Evolutionary conservation across 2,329 filamentous ascomycete genomes (phyloP), one percentile per base, ranked within the genome.

Genomic region (Cytospora schulzeri): DNA sequence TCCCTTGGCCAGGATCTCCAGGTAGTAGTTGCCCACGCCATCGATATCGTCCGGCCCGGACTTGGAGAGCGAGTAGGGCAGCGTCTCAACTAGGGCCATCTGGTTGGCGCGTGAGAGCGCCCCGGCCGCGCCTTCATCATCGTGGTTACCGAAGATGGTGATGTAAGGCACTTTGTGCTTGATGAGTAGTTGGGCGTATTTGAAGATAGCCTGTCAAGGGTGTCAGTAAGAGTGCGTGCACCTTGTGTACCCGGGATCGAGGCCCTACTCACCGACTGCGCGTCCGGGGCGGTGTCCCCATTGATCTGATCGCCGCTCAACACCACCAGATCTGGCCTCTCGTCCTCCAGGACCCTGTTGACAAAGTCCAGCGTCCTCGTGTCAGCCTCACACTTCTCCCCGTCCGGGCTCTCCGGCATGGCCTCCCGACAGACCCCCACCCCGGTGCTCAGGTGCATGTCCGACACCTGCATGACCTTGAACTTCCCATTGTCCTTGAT

Each of bases 381-480:
- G 74, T 99, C 95, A 1, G 95, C 95, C 73, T 97, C 92, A 76
- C 95, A 99, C 70, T 88, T 86, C 14, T 89, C 91, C 6, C 88
- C 88, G 60, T 92, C 86, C 69, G 87, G 85, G 56, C 83, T 84
- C 67, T 87, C 85, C 0, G 93, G 93, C 69, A 94, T 83, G n/a
- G 92, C 87, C 70, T 99, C 93, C 69, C 95, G 88, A 73, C 95
- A 99, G 53, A 79, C 78, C 12, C 95, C 95, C 6, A 93, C 83
- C 12, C 94, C 95, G 2, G 95, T 99, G 73, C 92, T 94, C 63
- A 99, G 79, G 76, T 99, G 95, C 67, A 98, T 79, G 78, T 99
- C 95, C n/a, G 93, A 91, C 62, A 96, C 82, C 77, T 99, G 95
- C 84, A 99, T 88, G 69, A 99, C 97, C 81, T 98, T 98, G 81